phyloP scores from a whole-genome alignment of 192 early-diverging fungal species.

The Podila horticola region DNA sequence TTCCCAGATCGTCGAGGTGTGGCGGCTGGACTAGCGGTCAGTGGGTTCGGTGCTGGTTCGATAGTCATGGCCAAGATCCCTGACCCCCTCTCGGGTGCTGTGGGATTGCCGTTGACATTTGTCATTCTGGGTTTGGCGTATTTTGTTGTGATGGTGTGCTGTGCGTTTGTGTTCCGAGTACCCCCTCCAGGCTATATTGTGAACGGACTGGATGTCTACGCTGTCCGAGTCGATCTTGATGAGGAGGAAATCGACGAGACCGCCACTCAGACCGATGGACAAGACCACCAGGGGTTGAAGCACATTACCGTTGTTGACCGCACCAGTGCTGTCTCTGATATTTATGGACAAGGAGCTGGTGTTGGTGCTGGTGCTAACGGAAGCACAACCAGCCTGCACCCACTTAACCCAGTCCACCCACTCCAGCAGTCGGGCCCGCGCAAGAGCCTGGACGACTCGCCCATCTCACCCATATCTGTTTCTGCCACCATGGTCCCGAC shows the following conservation, averaged over 20 bases:
- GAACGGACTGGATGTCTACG: constrained; percentile 68
- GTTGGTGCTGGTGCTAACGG: background rate
- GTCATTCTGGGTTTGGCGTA: constrained; percentile 72
- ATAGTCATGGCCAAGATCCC: constrained; percentile 76
- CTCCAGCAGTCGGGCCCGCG: constrained; percentile 19
- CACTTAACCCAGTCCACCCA: constrained; percentile 20
- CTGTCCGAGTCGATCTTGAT: constrained; percentile 25
- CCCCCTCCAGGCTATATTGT: constrained; percentile 75
- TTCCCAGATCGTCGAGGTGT: constrained; percentile 68
- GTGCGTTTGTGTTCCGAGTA: constrained; percentile 64
- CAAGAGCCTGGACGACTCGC: constrained; percentile 31
- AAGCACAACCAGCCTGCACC: background rate
- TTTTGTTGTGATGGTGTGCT: constrained; percentile 67
- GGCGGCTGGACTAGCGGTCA: constrained; percentile 73
- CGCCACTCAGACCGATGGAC: constrained; percentile 8
- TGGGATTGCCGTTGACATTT: constrained; percentile 69
- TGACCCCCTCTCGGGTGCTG: constrained; percentile 62
- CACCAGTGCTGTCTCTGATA: background rate
- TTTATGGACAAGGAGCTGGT: background rate
- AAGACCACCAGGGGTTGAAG: constrained; percentile 12
- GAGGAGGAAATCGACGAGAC: constrained; percentile 11
- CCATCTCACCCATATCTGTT: constrained; percentile 19
- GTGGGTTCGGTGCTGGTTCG: constrained; percentile 80
- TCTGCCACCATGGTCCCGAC: constrained; percentile 35
- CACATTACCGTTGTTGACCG: constrained; percentile 4